Conservation (phyloP, 768 basidiomycete species). For the Suillus tomentosus region DNA sequence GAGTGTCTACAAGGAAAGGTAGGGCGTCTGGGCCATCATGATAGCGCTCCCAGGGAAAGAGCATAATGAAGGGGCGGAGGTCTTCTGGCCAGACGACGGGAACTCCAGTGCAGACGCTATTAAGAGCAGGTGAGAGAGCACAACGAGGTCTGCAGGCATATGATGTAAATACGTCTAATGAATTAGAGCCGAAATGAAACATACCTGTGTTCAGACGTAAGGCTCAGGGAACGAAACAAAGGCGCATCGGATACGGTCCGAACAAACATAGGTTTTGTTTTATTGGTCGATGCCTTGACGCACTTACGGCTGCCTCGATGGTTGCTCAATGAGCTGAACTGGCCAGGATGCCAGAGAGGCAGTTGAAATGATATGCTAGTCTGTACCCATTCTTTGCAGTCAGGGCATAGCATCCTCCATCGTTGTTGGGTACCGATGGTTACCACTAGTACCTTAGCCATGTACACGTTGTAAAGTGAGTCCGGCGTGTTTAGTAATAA, state of each 20-base stretch:
- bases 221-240: neutral
- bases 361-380: neutral
- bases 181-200: neutral
- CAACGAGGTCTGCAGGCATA: neutral
- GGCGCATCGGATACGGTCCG: neutral
- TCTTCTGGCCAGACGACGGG: neutral
- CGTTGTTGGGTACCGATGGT: neutral
- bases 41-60: neutral
- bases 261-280: neutral
- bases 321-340: neutral
- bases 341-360: neutral
- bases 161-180: neutral
- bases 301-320: neutral
- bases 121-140: neutral
- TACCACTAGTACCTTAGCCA: neutral
- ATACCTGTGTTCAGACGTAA: neutral
- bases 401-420: neutral
- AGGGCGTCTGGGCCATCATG: neutral
- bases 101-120: neutral
- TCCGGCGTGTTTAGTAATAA: neutral
- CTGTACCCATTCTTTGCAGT: neutral
- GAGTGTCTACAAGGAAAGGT: neutral
- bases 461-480: neutral
- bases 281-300: neutral
- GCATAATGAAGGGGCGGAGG: neutral